Conservation (phyloP, 2,329 filamentous ascomycete genomes). For the Hypoxylon sp. region DNA sequence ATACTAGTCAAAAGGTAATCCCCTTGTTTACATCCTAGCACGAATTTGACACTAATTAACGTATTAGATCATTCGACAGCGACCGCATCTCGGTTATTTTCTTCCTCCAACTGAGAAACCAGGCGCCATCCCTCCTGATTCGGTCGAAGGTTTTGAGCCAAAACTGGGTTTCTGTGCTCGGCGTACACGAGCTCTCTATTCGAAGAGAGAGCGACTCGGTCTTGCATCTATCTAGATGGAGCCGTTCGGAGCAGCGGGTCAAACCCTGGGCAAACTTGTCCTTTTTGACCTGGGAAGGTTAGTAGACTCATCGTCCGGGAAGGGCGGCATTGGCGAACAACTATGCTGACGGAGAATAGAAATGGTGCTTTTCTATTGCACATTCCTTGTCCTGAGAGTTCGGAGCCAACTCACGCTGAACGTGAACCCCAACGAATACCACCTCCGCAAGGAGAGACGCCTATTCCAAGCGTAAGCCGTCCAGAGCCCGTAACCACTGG, state of each 20-base stretch:
- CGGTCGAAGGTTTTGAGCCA: slow-evolving; percentile 59
- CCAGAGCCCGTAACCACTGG: background rate
- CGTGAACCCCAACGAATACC: slow-evolving; percentile 63
- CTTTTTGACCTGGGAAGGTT: slow-evolving; percentile 74
- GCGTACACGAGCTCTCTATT: slow-evolving; percentile 70
- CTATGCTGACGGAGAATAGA: slow-evolving; percentile 58
- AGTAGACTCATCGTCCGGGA: slow-evolving; percentile 39
- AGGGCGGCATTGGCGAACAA: background rate
- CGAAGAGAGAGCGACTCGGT: slow-evolving; percentile 62
- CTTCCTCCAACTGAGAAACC: slow-evolving; percentile 62
- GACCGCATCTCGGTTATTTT: slow-evolving; percentile 69
- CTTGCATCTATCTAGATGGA: slow-evolving; percentile 69
- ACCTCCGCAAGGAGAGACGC: slow-evolving; percentile 64
- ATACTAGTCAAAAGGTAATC: slow-evolving; percentile 70
- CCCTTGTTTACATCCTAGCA: background rate
- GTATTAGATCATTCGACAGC: slow-evolving; percentile 65
- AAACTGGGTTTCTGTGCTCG: slow-evolving; percentile 65
- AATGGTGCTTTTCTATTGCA: slow-evolving; percentile 72
- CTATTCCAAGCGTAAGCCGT: slow-evolving; percentile 70
- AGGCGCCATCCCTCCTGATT: slow-evolving; percentile 64
- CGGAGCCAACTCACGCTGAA: slow-evolving; percentile 62
- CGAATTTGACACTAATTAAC: slow-evolving; percentile 16
- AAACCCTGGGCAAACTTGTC: slow-evolving; percentile 70
- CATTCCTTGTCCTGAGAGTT: slow-evolving; percentile 70
- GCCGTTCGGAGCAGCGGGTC: slow-evolving; percentile 57